Evolutionary conservation across 2,329 filamentous ascomycete species (phyloP).

Genomic region (Immersiporthe knoxdaviesiana): DNA sequence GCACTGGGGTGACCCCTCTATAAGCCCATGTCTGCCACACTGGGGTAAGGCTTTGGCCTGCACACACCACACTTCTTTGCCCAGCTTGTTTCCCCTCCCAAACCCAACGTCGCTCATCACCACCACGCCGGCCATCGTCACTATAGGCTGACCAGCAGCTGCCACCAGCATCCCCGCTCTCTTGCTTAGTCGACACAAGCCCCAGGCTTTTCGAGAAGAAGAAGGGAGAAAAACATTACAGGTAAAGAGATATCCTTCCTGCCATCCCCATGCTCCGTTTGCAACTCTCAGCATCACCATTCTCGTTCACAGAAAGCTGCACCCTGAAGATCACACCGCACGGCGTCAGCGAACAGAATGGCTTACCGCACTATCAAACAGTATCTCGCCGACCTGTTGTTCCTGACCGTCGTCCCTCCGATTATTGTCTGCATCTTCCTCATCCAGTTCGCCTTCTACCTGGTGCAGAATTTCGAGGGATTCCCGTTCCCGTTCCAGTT

Average conservation of each 20-base stretch:
- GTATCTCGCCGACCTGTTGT: neutral
- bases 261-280: no score
- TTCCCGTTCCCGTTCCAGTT: neutral
- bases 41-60: conserved; percentile 14
- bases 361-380: neutral
- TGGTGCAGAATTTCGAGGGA: neutral
- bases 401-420: neutral
- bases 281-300: neutral
- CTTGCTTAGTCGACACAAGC: neutral
- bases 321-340: neutral
- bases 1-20: conserved; percentile 19
- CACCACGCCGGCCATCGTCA: conserved; percentile 16
- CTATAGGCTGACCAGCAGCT: neutral
- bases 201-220: neutral
- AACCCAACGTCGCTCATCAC: conserved; percentile 7
- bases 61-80: conserved; percentile 19
- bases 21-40: conserved; percentile 28
- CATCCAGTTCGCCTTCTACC: neutral
- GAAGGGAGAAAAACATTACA: neutral
- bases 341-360: neutral
- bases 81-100: neutral
- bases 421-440: neutral
- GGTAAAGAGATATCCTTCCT: conserved; percentile 6
- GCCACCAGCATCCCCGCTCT: neutral
- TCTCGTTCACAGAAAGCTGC: neutral